These are phyloP conservation scores for Tuber aestivum DNA, from an alignment of 495 filamentous ascomycete species.

Conservation along the genomic window DNA sequence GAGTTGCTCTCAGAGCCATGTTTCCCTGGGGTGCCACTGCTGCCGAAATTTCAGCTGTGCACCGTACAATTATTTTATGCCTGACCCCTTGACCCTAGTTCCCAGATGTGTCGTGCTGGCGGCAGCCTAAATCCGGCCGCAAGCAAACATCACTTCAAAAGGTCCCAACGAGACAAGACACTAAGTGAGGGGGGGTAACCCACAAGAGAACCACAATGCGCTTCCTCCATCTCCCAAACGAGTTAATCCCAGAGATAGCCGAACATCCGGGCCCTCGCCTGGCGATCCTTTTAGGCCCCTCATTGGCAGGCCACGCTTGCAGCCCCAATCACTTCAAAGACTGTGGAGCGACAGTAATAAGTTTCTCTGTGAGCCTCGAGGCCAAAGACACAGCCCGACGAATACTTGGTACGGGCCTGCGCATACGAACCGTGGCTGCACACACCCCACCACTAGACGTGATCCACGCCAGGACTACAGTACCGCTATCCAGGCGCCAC, in stretches of 20 bases:
- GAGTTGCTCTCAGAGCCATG: too few species aligned
- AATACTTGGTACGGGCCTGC: constrained; percentile 19
- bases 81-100: too few species aligned
- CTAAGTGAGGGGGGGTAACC: not conserved
- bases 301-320: constrained; percentile 15
- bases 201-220: constrained; percentile 3
- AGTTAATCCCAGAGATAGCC: constrained; percentile 20
- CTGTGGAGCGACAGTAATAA: constrained; percentile 16
- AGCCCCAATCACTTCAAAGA: constrained; percentile 3
- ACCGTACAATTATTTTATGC: too few species aligned
- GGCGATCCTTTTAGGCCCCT: constrained; percentile 18
- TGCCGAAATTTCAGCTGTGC: too few species aligned
- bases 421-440: not conserved
- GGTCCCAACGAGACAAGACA: not conserved
- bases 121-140: too few species aligned
- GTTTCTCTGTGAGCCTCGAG: constrained; percentile 11
- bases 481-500: constrained; percentile 13
- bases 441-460: not conserved
- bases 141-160: not conserved
- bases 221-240: constrained; percentile 23
- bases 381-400: constrained; percentile 16
- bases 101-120: too few species aligned
- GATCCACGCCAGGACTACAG: not conserved
- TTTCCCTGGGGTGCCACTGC: too few species aligned
- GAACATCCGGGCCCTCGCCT: constrained; percentile 14